Percentiles rank a stretch among this genome's conserved stretches.
Evolutionary conservation across 495 filamentous ascomycete species (phyloP).

Genomic region (Talaromyces nanjingensis): DNA sequence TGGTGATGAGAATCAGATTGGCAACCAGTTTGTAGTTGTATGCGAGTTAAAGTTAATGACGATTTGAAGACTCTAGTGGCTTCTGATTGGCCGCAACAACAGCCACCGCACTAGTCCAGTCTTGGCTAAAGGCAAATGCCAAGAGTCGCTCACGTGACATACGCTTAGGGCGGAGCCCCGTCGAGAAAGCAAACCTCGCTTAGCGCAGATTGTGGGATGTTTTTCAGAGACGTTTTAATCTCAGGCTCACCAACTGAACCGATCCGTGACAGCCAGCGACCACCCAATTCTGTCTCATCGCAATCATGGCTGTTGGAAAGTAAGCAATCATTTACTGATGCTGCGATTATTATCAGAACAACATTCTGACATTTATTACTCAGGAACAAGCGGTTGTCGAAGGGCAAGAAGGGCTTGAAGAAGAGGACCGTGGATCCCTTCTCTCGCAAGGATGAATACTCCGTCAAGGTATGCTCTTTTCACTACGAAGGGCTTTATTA

Average conservation of each 20-base stretch:
- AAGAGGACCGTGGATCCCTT: constrained; percentile 98
- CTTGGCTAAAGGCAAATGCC: background rate
- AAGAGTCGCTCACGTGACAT: background rate
- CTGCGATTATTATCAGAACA: constrained; percentile 13
- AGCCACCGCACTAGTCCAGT: background rate
- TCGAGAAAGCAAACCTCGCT: constrained; percentile 26
- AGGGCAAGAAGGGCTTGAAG: constrained; percentile 99
- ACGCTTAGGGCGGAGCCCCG: constrained; percentile 10
- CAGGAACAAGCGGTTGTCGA: constrained; percentile 99
- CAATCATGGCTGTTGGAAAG: constrained; percentile 92
- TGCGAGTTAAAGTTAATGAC: background rate
- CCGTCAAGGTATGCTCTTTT: constrained; percentile 68
- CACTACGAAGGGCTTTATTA: background rate
- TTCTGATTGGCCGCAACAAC: background rate
- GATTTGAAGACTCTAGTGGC: background rate
- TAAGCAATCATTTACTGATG: constrained; percentile 38
- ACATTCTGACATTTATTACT: constrained; percentile 6
- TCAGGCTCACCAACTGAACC: background rate
- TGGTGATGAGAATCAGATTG: background rate
- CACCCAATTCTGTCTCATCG: constrained; percentile 29
- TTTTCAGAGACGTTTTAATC: constrained; percentile 3
- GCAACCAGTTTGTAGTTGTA: background rate
- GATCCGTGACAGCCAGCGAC: constrained; percentile 9
- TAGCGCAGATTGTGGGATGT: constrained; percentile 44
- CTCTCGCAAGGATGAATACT: constrained; percentile 97